These are phyloP conservation scores for Flaveria floridana DNA, from an alignment of 140 eudicot species.

Conservation along the genomic window DNA sequence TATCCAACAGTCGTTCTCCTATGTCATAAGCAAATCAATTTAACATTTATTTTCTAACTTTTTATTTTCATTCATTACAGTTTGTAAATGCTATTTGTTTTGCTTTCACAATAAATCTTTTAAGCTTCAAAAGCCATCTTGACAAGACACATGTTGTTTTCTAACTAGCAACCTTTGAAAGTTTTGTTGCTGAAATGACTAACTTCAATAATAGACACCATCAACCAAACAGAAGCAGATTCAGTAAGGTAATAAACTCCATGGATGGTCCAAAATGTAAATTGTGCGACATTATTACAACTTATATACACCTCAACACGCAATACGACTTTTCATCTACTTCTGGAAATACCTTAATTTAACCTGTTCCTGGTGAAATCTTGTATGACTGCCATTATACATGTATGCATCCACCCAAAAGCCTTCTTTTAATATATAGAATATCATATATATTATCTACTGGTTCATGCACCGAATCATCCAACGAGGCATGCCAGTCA, in stretches of 20 bases:
- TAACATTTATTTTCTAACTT: no score
- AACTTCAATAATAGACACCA: background rate
- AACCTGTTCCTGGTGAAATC: background rate
- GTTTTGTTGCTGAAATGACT: no score
- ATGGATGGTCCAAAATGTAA: background rate
- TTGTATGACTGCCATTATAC: background rate
- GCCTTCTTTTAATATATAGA: no score
- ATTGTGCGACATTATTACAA: constrained; percentile 6
- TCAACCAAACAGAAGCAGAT: background rate
- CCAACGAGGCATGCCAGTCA: constrained; percentile 35
- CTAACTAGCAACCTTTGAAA: no score
- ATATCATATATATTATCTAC: constrained; percentile 8
- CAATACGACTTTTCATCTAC: background rate
- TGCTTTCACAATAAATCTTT: no score
- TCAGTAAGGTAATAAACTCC: background rate
- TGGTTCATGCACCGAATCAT: constrained; percentile 14
- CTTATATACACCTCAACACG: background rate
- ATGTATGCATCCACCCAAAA: background rate
- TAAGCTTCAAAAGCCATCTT: no score
- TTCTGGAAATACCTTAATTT: background rate
- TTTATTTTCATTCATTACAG: no score
- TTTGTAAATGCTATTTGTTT: no score
- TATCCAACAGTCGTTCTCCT: no score
- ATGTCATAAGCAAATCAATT: no score
- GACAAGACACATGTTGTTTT: no score